Conservation (phyloP, 352 stramenopile genomes). For the Phytophthora pinifolia region DNA sequence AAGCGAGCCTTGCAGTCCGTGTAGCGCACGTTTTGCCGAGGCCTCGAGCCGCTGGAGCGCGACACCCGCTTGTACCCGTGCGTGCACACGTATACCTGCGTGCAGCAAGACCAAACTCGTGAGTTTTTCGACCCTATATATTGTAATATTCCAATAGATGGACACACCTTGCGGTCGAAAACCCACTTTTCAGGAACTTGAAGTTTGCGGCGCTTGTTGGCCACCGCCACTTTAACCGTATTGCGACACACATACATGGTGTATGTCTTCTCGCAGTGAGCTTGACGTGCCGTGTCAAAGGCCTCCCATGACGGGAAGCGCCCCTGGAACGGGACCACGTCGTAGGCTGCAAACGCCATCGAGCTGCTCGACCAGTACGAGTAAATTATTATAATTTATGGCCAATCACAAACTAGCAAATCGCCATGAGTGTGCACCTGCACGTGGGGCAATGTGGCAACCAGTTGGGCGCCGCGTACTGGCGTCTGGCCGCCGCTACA, state of each 20-base stretch:
- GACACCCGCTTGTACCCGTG: slow-evolving; percentile 73
- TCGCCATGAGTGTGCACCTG: slow-evolving; percentile 55
- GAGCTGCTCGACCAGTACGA: slow-evolving; percentile 3
- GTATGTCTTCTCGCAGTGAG: slow-evolving; percentile 75
- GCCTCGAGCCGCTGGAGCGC: slow-evolving; percentile 58
- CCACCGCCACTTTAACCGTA: slow-evolving; percentile 69
- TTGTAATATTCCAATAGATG: not conserved
- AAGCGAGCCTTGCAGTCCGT: slow-evolving; percentile 70
- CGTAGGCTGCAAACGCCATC: slow-evolving; percentile 32
- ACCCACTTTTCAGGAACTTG: slow-evolving; percentile 65
- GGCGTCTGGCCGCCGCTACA: slow-evolving; percentile 37
- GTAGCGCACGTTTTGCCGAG: slow-evolving; percentile 67
- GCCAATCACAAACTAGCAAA: slow-evolving; percentile 9
- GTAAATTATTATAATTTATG: not conserved
- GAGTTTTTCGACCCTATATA: too few relatives aligned
- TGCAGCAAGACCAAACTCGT: not conserved
- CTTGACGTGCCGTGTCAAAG: slow-evolving; percentile 63
- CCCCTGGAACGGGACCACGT: slow-evolving; percentile 69
- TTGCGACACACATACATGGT: slow-evolving; percentile 84
- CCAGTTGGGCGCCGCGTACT: slow-evolving; percentile 76
- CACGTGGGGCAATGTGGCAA: slow-evolving; percentile 80
- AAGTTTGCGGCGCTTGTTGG: slow-evolving; percentile 70
- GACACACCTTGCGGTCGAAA: slow-evolving; percentile 65
- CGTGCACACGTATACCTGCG: slow-evolving; percentile 70
- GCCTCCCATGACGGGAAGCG: slow-evolving; percentile 78